Evolutionary conservation across 2,329 filamentous ascomycete species (phyloP), one percentile per base, ranked within the genome.

Genomic region (Emericellopsis cladophorae): DNA sequence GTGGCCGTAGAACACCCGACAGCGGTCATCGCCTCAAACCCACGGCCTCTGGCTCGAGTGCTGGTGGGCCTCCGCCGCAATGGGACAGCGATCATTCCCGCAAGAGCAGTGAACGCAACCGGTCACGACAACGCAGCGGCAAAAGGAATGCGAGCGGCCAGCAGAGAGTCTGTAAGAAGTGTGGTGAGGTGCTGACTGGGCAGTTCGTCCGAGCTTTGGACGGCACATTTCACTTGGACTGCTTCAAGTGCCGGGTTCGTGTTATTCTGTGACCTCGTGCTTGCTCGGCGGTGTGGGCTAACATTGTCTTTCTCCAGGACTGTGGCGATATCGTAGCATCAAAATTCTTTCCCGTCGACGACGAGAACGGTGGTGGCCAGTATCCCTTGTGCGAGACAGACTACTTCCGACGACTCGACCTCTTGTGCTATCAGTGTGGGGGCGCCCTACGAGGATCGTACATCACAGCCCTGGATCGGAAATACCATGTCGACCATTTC

Each of bases 401-500:
- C 62, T 98, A 98, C 61, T 98, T 98, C 62, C 78, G 88, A 52
- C 79, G 92, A 44, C 76, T 98, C 15, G 88, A 90, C 46, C 72
- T 98, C 36, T 72, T 98, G 35, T 98, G 92, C 61, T 84, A 84
- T 60, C 81, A 92, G 47, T 98, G 92, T 58, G 87, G 88, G 48
- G 87, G 88, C 44, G 92, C 92, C 37, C 74, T 98, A 16, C 83
- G 92, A 46, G 92, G 92, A 37, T 96, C 92, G 5, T 98, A 98
- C 64, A 98, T 98, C 55, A 98, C 92, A 14, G 92, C 92, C 4
- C 74, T 98, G 41, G 92, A 98, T 51, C 85, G 87, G 53, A 98
- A 98, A 66, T 98, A 98, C 61, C 92, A 95, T 62, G 94, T 98
- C 49, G 90, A 96, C 60, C 92, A 98, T 64, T 98, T 98, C 56